Evolutionary conservation across 2,329 filamentous ascomycete species (phyloP).

Genomic region (Neonectria neomacrospora): DNA sequence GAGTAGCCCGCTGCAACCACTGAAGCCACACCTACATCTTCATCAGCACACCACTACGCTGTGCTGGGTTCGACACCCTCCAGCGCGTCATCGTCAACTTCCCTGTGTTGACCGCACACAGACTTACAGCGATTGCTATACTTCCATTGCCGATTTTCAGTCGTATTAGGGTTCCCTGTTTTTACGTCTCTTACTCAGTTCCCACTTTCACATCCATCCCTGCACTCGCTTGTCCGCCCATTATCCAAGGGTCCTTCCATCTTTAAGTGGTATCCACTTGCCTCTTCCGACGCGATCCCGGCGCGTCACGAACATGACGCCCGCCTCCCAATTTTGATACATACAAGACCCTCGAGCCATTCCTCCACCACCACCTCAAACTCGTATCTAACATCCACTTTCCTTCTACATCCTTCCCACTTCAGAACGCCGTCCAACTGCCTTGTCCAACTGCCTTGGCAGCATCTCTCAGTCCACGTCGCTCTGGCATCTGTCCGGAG

Average conservation of each 20-base stretch:
- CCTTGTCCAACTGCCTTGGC: conserved; percentile 9
- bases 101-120: conserved; percentile 3
- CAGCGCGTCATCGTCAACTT: conserved; percentile 28
- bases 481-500: conserved; percentile 39
- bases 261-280: conserved; percentile 44
- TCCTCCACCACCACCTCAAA: conserved; percentile 13
- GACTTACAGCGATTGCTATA: not conserved
- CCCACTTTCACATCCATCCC: conserved; percentile 2
- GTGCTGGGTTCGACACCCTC: conserved; percentile 21
- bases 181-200: not conserved
- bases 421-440: not conserved
- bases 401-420: not conserved
- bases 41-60: conserved; percentile 3
- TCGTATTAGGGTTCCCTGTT: not conserved
- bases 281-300: conserved; percentile 47
- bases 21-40: conserved; percentile 18
- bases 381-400: conserved; percentile 11
- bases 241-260: conserved; percentile 31
- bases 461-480: conserved; percentile 21
- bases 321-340: conserved; percentile 51
- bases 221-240: conserved; percentile 14
- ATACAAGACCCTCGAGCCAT: conserved; percentile 40
- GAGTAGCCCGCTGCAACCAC: conserved; percentile 23
- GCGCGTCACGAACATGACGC: conserved; percentile 55
- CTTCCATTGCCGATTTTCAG: not conserved